These are phyloP conservation scores for Corylus americana DNA, from an alignment of 306 rosid species.

Conservation along the genomic window DNA sequence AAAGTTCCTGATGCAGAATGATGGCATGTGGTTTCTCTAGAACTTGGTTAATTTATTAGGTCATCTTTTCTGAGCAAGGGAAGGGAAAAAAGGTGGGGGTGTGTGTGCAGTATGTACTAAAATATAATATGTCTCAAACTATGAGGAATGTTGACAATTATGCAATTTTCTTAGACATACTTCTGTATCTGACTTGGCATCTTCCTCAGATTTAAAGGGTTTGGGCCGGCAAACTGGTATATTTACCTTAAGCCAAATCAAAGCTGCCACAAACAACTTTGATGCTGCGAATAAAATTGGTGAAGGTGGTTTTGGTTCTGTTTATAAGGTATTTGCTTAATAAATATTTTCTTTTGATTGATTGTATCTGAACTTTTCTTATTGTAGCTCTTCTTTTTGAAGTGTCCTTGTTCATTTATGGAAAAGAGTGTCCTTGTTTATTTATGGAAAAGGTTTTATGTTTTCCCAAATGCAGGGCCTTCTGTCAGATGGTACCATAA, in stretches of 20 bases:
- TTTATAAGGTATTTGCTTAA: constrained; percentile 36
- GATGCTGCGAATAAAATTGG: constrained; percentile 41
- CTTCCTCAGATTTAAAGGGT: constrained; percentile 26
- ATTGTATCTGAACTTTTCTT: not conserved
- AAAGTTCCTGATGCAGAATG: too few relatives aligned
- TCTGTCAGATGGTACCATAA: constrained; percentile 23
- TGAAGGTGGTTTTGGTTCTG: constrained; percentile 58
- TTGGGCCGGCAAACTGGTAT: constrained; percentile 31
- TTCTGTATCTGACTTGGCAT: not conserved
- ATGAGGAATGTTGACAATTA: not conserved
- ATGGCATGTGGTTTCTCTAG: too few relatives aligned
- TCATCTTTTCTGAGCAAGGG: too few relatives aligned
- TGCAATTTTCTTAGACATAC: not conserved
- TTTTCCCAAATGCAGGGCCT: constrained; percentile 32
- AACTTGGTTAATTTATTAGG: too few relatives aligned
- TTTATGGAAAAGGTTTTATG: not conserved
- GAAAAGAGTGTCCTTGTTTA: not conserved
- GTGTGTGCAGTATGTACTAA: too few relatives aligned
- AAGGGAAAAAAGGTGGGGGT: too few relatives aligned
- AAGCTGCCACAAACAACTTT: constrained; percentile 44
- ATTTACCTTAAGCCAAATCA: constrained; percentile 44
- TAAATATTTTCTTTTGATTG: too few relatives aligned
- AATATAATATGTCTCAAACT: not conserved
- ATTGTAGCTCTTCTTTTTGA: not conserved
- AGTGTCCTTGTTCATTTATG: too few relatives aligned